Conservation (phyloP, 2,329 filamentous ascomycete genomes). For the Apiospora phragmitis region DNA sequence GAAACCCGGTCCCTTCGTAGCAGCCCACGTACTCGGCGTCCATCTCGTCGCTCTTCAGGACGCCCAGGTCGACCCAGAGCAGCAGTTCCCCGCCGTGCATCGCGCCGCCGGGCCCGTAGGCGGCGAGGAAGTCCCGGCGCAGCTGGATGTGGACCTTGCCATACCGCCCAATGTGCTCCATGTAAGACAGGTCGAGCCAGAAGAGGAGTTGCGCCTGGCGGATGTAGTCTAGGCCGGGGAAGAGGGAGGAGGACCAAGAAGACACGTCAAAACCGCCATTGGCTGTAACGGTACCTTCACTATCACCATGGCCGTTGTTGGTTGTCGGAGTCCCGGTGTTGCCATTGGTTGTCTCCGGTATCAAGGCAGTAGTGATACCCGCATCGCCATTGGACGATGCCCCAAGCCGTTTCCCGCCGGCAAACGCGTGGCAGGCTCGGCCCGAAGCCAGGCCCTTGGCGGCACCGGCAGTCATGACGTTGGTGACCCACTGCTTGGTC, state of each 20-base stretch:
- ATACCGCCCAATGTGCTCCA: not conserved
- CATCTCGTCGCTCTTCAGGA: not conserved
- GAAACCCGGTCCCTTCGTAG: not conserved
- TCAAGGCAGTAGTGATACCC: too few relatives aligned
- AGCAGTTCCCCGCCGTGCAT: not conserved
- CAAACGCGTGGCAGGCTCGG: not conserved
- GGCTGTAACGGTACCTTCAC: not conserved
- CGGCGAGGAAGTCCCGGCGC: not conserved
- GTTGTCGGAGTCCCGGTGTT: not conserved
- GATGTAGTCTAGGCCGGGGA: not conserved
- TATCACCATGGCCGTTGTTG: not conserved
- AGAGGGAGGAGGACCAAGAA: not conserved
- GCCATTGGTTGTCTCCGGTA: too few relatives aligned
- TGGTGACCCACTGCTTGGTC: constrained; percentile 8
- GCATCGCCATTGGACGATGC: not conserved
- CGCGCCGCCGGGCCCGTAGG: not conserved
- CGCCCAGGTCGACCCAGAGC: not conserved
- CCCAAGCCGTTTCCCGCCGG: not conserved
- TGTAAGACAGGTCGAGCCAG: constrained; percentile 8
- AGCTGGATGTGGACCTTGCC: not conserved
- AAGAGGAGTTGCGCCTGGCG: constrained; percentile 1
- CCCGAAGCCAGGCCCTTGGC: not conserved
- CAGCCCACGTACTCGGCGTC: constrained; percentile 7
- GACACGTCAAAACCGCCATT: fast-evolving
- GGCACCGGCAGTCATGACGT: not conserved